Percentiles rank a stretch among this genome's conserved stretches.
phyloP scores from a whole-genome alignment of 1,284 basidiomycete species.

The Termitomyces sp. region DNA sequence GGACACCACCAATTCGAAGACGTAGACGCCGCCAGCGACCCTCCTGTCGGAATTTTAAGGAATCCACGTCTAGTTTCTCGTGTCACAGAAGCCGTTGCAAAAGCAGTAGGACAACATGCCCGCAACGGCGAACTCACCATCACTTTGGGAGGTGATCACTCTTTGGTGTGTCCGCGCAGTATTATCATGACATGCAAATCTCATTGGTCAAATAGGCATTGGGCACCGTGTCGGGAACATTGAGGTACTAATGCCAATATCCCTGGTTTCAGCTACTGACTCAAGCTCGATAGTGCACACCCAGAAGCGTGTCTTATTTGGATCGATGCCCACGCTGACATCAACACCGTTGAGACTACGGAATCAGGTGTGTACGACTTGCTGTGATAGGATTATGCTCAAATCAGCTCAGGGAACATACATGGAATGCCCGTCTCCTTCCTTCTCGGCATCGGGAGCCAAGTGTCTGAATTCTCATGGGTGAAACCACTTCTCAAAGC shows the following conservation, averaged over 20 bases:
- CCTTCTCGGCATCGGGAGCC: constrained; percentile 69
- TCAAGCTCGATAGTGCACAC: constrained; percentile 43
- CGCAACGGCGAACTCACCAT: constrained; percentile 80
- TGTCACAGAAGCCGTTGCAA: constrained; percentile 81
- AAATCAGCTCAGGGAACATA: constrained; percentile 67
- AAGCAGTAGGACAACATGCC: constrained; percentile 70
- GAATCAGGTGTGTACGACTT: constrained; percentile 53
- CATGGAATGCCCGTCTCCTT: constrained; percentile 99
- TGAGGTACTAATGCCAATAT: constrained; percentile 44
- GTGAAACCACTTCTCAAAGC: constrained; percentile 70
- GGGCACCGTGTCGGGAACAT: constrained; percentile 85
- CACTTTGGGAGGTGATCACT: constrained; percentile 97
- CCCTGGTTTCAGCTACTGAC: constrained; percentile 3
- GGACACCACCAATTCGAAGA: constrained; percentile 87
- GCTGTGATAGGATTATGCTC: constrained; percentile 6
- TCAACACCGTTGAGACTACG: constrained; percentile 88
- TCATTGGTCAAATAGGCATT: constrained; percentile 57
- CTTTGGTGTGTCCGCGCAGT: constrained; percentile 53
- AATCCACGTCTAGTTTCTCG: constrained; percentile 82
- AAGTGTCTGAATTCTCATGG: constrained; percentile 72
- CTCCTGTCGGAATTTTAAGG: constrained; percentile 84
- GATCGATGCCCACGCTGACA: constrained; percentile 93
- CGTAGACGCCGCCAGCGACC: constrained; percentile 62
- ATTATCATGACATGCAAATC: neutral
- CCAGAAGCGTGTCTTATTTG: constrained; percentile 85